Base-by-base conservation (phyloP, 495 filamentous ascomycete species). In the Annulohypoxylon nitens region DNA sequence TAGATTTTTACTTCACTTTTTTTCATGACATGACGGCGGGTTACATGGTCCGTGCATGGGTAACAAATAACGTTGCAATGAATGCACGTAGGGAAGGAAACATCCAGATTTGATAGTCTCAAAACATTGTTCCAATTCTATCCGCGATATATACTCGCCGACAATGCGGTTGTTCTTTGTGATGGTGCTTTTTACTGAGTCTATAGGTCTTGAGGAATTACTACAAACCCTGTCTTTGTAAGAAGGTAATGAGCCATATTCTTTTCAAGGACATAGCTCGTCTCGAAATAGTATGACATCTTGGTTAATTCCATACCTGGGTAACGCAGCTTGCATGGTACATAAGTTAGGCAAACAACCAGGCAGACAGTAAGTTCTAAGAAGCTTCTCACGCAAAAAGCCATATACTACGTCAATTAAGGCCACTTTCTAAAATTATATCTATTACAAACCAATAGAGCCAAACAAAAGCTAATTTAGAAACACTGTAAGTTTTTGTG, bases 1-100 rank as follows among this genome's bases (percentile, higher is more conserved):
- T 26, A 41, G 16, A 23, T 23, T 39, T 23, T 41, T 41, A 16
- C 23, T 53, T 53, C 16, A 23, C 45, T 50, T 50, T 12, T 26
- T 2, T 51, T 47, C 37, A 7, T 26, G 9, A 33, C 26, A 30
- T 26, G 26, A 34, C 14, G 33, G 54, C 30, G 33, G 33, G n/a
- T 41, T 33, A 20, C 16, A 12, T 39, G 34, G 55, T 41, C 55
- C 14, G 55, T 59, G 55, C 55, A 14, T 30, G 8, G 23, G 50
- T 33, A 54, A 54, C 53, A 36, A 36, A 57, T 57, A 57, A 9
- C 23, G 30, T 30, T 30, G 30, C 30, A 30, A 6, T 30, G 30
- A 30, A 26, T 51, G 6, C 36, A 39, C 9, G 8, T 4, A 14
- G 10, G 39, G 12, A 43, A 9, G n/a, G 43, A 54, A 33, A 54